A percentile compares a stretch with the other conserved stretches of the same genome.
These are phyloP conservation scores for Lasiodiplodia citricola DNA, from an alignment of 2,329 filamentous ascomycete species.

Conservation along the genomic window DNA sequence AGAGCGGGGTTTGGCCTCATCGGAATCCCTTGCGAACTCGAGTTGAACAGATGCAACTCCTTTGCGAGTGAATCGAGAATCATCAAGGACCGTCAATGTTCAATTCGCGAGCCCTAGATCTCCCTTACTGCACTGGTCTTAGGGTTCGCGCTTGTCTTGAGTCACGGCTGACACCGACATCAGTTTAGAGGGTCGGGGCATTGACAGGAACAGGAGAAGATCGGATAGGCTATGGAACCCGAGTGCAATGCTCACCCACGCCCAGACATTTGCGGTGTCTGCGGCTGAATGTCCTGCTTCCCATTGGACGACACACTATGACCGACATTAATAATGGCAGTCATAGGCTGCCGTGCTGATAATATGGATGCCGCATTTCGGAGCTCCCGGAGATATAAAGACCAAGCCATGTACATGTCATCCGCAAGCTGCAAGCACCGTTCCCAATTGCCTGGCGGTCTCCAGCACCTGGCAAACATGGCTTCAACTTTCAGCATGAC, in stretches of 20 bases:
- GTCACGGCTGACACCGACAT: conserved; percentile 5
- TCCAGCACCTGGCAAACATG: not conserved
- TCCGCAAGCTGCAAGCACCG: not conserved
- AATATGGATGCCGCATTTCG: not conserved
- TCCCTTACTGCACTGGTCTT: not conserved
- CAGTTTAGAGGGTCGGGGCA: not conserved
- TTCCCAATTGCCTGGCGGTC: not conserved
- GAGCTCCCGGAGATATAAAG: not conserved
- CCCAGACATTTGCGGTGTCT: not conserved
- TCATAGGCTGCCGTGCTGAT: not conserved
- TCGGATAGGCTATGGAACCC: conserved; percentile 14
- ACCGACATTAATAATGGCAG: not conserved
- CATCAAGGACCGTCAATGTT: not conserved
- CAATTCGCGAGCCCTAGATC: not conserved
- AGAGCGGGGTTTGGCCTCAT: not conserved
- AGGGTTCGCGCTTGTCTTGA: not conserved
- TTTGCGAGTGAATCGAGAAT: too few relatives aligned
- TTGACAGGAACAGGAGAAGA: conserved; percentile 21
- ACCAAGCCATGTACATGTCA: not conserved
- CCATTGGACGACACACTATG: not conserved
- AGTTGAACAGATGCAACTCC: not conserved
- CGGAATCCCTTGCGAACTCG: not conserved
- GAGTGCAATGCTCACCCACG: not conserved
- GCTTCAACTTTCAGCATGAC: not conserved
- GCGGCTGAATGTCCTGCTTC: not conserved